Percentiles rank a stretch among this genome's conserved stretches.
These are phyloP conservation scores for Chara braunii DNA, from an alignment of 139 green algal species.

Conservation along the genomic window DNA sequence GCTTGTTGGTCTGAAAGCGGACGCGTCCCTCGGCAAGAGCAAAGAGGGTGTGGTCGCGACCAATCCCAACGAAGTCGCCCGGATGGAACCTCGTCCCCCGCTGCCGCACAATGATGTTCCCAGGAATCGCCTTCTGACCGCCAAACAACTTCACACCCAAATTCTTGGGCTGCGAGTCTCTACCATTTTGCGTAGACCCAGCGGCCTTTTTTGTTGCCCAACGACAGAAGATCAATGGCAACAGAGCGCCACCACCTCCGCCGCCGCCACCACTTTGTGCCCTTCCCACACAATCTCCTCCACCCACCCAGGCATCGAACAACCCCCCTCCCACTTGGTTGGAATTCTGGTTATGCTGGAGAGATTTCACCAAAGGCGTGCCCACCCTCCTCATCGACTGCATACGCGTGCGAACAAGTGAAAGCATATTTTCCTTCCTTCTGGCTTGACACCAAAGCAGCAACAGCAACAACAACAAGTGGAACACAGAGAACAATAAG, in stretches of 20 bases:
- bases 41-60: conserved; percentile 79
- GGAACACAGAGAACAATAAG: too few relatives aligned
- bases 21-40: conserved; percentile 58
- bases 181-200: conserved; percentile 68
- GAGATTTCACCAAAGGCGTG: not conserved
- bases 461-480: too few relatives aligned
- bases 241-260: too few relatives aligned
- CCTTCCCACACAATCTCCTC: not conserved
- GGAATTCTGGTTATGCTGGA: not conserved
- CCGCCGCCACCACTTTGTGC: not conserved
- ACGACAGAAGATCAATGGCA: too few relatives aligned
- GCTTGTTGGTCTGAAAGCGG: conserved; percentile 46
- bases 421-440: too few relatives aligned
- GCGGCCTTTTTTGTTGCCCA: conserved; percentile 65
- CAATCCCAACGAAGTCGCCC: conserved; percentile 68
- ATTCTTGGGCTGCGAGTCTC: conserved; percentile 70
- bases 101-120: conserved; percentile 84
- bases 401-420: too few relatives aligned
- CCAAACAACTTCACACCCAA: conserved; percentile 76
- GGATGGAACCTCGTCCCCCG: conserved; percentile 74
- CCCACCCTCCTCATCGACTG: not conserved
- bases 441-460: too few relatives aligned
- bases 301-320: not conserved
- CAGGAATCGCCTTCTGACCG: conserved; percentile 58
- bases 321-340: not conserved